Base-by-base conservation (phyloP, 2,329 filamentous ascomycete species). In the Alternaria gansuensis region DNA sequence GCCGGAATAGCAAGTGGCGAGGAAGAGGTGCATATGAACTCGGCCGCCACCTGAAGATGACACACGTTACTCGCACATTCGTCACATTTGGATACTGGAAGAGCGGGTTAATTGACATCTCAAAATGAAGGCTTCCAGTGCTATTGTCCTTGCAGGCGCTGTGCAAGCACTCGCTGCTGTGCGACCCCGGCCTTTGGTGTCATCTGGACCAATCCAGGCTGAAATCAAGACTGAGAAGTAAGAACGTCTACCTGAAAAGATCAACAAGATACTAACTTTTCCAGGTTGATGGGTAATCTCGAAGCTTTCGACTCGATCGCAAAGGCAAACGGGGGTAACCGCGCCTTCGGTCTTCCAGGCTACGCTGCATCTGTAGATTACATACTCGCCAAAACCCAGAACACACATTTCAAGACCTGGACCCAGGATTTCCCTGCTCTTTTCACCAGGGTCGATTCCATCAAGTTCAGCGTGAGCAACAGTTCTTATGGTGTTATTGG, bases 301-400 rank as follows among this genome's bases (percentile, higher is more conserved):
- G 78, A 80, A 67, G 79, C 82, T 57, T 77, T 88, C 5, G 79
- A 87, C 68, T 75, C 80, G 41, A 87, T 88, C 53, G 85, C 81
- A 11, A 75, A 75, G 29, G 78, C 81, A 51, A 84, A 88, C 65
- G 84, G 83, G 37, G 85, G 85, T 14, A 87, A 87, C 72, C 81
- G 86, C 50, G 86, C 86, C 5, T 87, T 86, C 57, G 86, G 86
- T 13, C 76, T 84, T 9, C 84, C 85, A 1, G 86, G 86, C 13
- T 88, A 83, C 78, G 80, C 82, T 50, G 85, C 84, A 2, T 87
- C 85, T 0, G 74, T 84, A 17, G 84, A 88, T 65, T 88, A 83
- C 67, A 76, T 88, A 56, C 77, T 85, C 5, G 81, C 82, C 52
- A 81, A 82, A 31, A 76, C 83, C 7, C 77, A 78, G 29, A 78